Evolutionary conservation across 2,329 filamentous ascomycete species (phyloP), one percentile per base, ranked within the genome.

Genomic region (Scortechinia acanthostroma): DNA sequence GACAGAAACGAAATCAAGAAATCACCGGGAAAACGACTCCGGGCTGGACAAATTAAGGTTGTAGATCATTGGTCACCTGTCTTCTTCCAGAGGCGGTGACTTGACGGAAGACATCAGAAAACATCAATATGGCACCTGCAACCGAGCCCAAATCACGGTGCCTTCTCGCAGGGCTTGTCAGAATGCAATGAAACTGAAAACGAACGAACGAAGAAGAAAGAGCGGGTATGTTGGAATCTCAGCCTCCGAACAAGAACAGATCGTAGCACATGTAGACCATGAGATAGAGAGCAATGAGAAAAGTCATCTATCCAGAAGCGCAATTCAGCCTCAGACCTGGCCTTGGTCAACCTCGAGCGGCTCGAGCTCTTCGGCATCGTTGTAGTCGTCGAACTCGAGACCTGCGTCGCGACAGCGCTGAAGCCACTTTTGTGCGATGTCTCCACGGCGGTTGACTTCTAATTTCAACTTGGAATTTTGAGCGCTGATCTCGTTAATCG

Each of bases 391-490:
- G 20, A 40, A 40, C 17, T 40, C 10, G 20, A 40, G 35, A 40
- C 35, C 35, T 10, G 10, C 17, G 17, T 40, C 35, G 6, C 17
- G 35, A 19, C 35, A 40, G 10, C 35, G 35, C 10, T 40, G 35
- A 10, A 40, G 6, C 35, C 35, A 40, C 17, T 40, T 40, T 16
- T 55, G 46, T 3, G 63, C 64, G 42, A 67, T 76, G 48, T 77
- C 73, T 49, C 73, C 76, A 53, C 73, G 77, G 17, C 71, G 66
- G 53, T 71, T 76, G 28, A 80, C 68, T 55, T 83, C 79, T 3
- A 68, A 67, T 60, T 83, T 83, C 56, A 82, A 71, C 53, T 81
- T 78, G 37, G 79, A 76, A 57, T 82, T 81, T 44, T 80, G 75
- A 10, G 71, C 66, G 51, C 79, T 77, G 51, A 82, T 77, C 56